Conservation (phyloP, 129 eudicot genomes). For the Erigeron canadensis region DNA sequence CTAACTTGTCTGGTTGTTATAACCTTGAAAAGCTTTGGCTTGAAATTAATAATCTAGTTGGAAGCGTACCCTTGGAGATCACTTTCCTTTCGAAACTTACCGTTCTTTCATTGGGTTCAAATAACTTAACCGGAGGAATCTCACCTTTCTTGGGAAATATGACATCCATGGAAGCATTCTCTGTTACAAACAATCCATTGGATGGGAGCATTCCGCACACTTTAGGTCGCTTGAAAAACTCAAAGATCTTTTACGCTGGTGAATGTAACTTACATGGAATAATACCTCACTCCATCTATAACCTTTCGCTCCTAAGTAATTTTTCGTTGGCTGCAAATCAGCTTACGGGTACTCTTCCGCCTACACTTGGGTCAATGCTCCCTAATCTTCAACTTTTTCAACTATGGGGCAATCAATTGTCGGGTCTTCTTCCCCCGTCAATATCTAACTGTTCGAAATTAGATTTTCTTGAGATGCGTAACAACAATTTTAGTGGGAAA, state of each 20-base stretch:
- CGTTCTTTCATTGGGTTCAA: neutral
- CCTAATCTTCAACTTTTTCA: slow-evolving; percentile 14
- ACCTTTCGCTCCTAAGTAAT: slow-evolving; percentile 2
- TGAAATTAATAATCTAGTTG: slow-evolving; percentile 9
- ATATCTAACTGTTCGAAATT: slow-evolving; percentile 28
- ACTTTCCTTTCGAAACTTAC: slow-evolving; percentile 15
- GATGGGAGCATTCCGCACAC: slow-evolving; percentile 29
- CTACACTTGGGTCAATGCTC: slow-evolving; percentile 9
- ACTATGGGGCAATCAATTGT: slow-evolving; percentile 17
- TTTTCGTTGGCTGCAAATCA: slow-evolving; percentile 13
- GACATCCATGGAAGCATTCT: slow-evolving; percentile 5
- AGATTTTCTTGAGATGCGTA: neutral
- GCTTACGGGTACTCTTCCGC: slow-evolving; percentile 24
- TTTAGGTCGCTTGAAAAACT: slow-evolving; percentile 15
- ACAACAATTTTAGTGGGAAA: slow-evolving; percentile 10
- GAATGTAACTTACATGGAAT: slow-evolving; percentile 21
- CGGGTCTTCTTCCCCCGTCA: slow-evolving; percentile 25
- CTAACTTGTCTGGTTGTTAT: slow-evolving; percentile 24
- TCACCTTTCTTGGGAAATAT: slow-evolving; percentile 29
- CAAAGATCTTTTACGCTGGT: neutral
- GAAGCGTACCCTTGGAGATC: slow-evolving; percentile 27
- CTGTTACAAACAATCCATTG: neutral
- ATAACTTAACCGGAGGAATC: slow-evolving; percentile 26
- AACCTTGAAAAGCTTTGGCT: neutral
- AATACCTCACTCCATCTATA: slow-evolving; percentile 27